A percentile compares a stretch with the other conserved stretches of the same genome.
phyloP scores from a whole-genome alignment of 176 grass and related monocot species.

The Tillandsia leiboldiana region DNA sequence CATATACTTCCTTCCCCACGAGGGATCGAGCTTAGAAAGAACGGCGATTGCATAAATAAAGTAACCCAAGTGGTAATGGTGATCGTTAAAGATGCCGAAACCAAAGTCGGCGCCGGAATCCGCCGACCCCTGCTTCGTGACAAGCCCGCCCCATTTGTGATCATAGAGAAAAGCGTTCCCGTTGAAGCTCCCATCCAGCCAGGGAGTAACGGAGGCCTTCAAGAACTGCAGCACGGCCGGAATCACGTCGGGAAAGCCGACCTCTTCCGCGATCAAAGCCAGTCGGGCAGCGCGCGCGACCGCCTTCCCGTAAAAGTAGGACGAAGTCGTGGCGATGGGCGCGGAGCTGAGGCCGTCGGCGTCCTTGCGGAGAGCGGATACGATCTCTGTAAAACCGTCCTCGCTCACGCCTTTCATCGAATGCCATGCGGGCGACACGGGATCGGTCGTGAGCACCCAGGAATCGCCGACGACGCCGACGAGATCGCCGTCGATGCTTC shows the following conservation, averaged over 20 bases:
- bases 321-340: constrained; percentile 57
- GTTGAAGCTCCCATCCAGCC: constrained; percentile 74
- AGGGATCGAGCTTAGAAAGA: constrained; percentile 69
- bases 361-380: constrained; percentile 48
- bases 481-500: constrained; percentile 89
- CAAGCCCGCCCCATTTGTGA: constrained; percentile 65
- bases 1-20: constrained; percentile 86
- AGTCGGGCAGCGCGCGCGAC: constrained; percentile 72
- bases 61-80: constrained; percentile 98
- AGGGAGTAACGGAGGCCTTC: constrained; percentile 52
- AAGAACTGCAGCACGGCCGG: constrained; percentile 50
- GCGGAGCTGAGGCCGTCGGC: constrained; percentile 34
- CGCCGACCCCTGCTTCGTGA: constrained; percentile 46
- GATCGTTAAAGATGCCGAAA: constrained; percentile 86
- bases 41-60: constrained; percentile 89
- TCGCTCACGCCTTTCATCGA: constrained; percentile 54
- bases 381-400: constrained; percentile 48
- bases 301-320: constrained; percentile 91
- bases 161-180: constrained; percentile 73
- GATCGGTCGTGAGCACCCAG: constrained; percentile 49
- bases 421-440: constrained; percentile 59
- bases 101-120: constrained; percentile 76
- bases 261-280: constrained; percentile 72
- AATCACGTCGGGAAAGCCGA: constrained; percentile 55
- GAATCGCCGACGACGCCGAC: constrained; percentile 73